Conservation (phyloP, 371 early-diverging fungal genomes). For the Lichtheimia ramosa region DNA sequence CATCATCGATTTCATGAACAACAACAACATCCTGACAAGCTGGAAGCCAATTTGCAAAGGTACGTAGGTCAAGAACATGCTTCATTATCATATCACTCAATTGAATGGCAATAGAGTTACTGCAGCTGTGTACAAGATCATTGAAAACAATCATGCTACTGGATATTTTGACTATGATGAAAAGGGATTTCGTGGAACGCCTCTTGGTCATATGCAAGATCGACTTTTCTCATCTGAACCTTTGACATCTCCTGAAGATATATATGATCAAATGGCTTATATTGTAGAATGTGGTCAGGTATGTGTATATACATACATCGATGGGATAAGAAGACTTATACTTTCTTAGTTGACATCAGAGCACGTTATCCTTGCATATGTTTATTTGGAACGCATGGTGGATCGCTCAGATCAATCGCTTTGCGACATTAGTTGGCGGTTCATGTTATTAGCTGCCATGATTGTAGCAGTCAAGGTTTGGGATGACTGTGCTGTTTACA, state of each 20-base stretch:
- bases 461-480: slow-evolving; percentile 81
- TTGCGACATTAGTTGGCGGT: slow-evolving; percentile 73
- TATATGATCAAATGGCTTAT: slow-evolving; percentile 40
- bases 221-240: slow-evolving; percentile 15
- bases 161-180: slow-evolving; percentile 27
- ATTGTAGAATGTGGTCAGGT: slow-evolving; percentile 59
- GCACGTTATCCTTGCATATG: slow-evolving; percentile 70
- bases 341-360: slow-evolving; percentile 60
- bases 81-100: not conserved
- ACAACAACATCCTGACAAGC: slow-evolving; percentile 18
- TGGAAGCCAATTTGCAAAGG: slow-evolving; percentile 28
- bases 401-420: slow-evolving; percentile 58
- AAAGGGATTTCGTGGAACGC: slow-evolving; percentile 20
- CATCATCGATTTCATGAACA: slow-evolving; percentile 11
- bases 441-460: slow-evolving; percentile 67
- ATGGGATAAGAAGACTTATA: too few species aligned
- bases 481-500: slow-evolving; percentile 90
- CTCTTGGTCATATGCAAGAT: slow-evolving; percentile 10
- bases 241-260: slow-evolving; percentile 32
- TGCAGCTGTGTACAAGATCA: slow-evolving; percentile 29
- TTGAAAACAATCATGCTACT: slow-evolving; percentile 31
- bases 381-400: slow-evolving; percentile 76
- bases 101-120: slow-evolving; percentile 20
- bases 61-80: slow-evolving; percentile 13
- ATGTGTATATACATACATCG: slow-evolving; percentile 14